phyloP scores from a whole-genome alignment of 169 alveolate species.

The Fabrea salina region DNA sequence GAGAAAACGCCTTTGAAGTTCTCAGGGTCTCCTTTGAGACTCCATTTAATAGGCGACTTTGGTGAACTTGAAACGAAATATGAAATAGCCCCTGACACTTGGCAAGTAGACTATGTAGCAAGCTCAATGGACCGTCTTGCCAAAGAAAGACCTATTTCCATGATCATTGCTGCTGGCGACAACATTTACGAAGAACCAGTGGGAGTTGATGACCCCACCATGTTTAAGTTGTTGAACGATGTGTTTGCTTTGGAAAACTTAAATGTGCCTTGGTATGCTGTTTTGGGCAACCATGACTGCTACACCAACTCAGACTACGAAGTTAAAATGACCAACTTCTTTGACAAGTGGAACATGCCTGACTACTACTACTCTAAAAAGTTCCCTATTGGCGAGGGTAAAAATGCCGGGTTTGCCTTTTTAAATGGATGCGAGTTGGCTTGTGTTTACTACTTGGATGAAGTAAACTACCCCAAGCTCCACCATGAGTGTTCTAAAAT shows the following conservation, averaged over 20 bases:
- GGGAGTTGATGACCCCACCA: too few species aligned
- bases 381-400: background rate
- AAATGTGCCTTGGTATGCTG: conserved; percentile 22
- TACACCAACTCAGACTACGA: background rate
- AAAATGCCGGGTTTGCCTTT: background rate
- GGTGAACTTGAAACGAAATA: background rate
- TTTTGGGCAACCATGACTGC: conserved; percentile 26
- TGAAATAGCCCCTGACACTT: too few species aligned
- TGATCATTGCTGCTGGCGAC: background rate
- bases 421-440: background rate
- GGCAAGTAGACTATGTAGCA: background rate
- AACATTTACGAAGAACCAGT: too few species aligned
- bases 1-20: too few species aligned
- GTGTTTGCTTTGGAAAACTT: too few species aligned
- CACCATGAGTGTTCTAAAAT: background rate
- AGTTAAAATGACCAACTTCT: background rate
- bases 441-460: too few species aligned
- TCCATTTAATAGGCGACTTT: conserved; percentile 8
- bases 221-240: too few species aligned
- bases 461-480: background rate
- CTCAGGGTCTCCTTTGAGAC: background rate
- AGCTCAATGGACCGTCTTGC: background rate
- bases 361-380: background rate
- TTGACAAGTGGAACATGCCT: conserved; percentile 12
- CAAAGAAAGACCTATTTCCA: background rate